These are phyloP conservation scores for Linnemannia zychae DNA, from an alignment of 192 early-diverging fungal species.

Conservation along the genomic window DNA sequence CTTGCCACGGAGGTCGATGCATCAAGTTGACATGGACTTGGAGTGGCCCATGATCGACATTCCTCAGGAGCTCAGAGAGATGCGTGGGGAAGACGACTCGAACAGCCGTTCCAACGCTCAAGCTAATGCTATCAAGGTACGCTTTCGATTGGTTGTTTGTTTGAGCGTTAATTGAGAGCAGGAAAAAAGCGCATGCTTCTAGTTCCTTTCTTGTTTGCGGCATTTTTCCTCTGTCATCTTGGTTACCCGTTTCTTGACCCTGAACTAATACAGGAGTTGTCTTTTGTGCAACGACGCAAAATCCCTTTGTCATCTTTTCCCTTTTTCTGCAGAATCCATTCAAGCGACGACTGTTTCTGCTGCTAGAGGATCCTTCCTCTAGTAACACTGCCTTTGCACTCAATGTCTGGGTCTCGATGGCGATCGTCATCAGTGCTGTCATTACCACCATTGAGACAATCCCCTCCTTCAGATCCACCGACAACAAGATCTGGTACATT, in stretches of 20 bases:
- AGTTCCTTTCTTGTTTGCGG: background rate
- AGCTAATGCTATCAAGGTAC: conserved; percentile 46
- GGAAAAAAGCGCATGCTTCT: background rate
- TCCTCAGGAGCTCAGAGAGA: conserved; percentile 39
- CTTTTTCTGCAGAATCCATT: conserved; percentile 17
- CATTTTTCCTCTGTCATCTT: background rate
- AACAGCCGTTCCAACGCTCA: conserved; percentile 38
- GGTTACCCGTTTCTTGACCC: background rate
- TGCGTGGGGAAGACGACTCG: conserved; percentile 9
- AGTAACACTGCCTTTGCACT: conserved; percentile 73
- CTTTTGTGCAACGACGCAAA: conserved; percentile 9
- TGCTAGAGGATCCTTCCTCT: conserved; percentile 82
- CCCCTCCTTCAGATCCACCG: conserved; percentile 70
- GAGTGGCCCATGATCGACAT: conserved; percentile 52
- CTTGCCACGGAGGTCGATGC: conserved; percentile 24
- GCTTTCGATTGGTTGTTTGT: background rate
- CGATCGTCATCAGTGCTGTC: conserved; percentile 77
- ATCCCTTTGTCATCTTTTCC: background rate
- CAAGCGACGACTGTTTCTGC: conserved; percentile 71
- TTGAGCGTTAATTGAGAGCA: background rate
- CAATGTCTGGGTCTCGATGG: conserved; percentile 77
- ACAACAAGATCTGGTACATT: conserved; percentile 62
- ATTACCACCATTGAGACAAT: conserved; percentile 86
- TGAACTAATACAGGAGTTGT: background rate
- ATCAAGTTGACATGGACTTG: conserved; percentile 25